Evolutionary conservation across 768 basidiomycete genomes (phyloP).

Genomic region (Pleurotus cornucopiae): DNA sequence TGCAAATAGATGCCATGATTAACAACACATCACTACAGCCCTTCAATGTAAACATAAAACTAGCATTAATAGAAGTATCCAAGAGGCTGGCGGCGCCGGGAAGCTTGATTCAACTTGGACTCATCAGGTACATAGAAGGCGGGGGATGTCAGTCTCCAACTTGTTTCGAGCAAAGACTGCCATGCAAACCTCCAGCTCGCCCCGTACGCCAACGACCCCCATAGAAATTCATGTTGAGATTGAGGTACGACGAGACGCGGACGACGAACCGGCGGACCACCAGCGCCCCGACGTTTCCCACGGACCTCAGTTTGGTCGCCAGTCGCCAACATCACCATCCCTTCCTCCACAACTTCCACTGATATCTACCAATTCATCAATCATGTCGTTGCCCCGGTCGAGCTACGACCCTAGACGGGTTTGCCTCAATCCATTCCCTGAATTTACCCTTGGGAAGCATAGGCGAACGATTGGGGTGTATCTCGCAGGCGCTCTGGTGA

Average conservation of each 20-base stretch:
- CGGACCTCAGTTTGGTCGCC: neutral
- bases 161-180: too few relatives aligned
- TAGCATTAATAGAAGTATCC: too few relatives aligned
- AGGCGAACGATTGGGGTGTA: constrained; percentile 85
- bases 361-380: neutral
- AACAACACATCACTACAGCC: too few relatives aligned
- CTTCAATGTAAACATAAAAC: too few relatives aligned
- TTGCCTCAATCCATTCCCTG: constrained; percentile 84
- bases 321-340: neutral
- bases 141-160: too few relatives aligned
- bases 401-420: constrained; percentile 86
- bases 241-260: neutral
- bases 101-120: too few relatives aligned
- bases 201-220: too few relatives aligned
- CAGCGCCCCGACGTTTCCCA: neutral
- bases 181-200: too few relatives aligned
- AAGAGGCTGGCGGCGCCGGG: too few relatives aligned
- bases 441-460: constrained; percentile 69
- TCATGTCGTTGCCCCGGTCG: constrained; percentile 66
- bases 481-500: constrained; percentile 84
- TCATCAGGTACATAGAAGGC: too few relatives aligned
- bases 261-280: neutral
- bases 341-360: neutral
- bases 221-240: neutral
- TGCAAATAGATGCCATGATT: too few relatives aligned